Evolutionary conservation across 2,329 filamentous ascomycete genomes (phyloP), one percentile per base, ranked within the genome.

Genomic region (Ramularia endophylla): DNA sequence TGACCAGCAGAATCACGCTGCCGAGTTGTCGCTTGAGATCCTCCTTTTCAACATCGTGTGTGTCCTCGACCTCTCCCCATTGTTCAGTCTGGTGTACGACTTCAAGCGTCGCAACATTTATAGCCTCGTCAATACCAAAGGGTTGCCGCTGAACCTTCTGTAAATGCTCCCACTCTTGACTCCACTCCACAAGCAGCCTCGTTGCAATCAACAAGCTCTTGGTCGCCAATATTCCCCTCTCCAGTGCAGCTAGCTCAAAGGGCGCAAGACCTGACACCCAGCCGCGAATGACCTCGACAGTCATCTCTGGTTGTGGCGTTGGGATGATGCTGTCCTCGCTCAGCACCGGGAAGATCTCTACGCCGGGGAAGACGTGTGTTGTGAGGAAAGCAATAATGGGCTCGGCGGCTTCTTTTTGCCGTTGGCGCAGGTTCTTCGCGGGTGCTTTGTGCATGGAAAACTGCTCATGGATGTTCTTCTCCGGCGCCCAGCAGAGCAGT

Each of bases 11-110:
- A 12, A 95, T 74, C 8, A 87, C 85, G 61, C 87, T 94, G 11
- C 90, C 92, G 45, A 97, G 68, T 68, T 97, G 92, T 57, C 90
- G 76, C 60, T 80, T 77, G 51, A 97, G 55, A 65, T 98, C 92
- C 65, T 94, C 90, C 64, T 82, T 85, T 57, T 94, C 85, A 1
- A 98, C 92, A 70, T 98, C 92, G 66, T 98, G 92, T 19, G 89
- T 95, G 65, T 98, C 89, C 64, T 98, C 92, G 1, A 98, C 92
- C 71, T 95, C 89, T 7, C 92, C 92, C 90, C 92, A 97, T 65
- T 85, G 81, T 19, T 77, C 71, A 1, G 83, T 94, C 74, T 98
- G 92, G 83, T 87, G 95, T 50, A 79, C 74, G 12, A 95, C 87
- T 70, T 98, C 92, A 30, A 94, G 63, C 55, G 78, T 95, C 5